Conservation (phyloP, 441 rosid genomes). For the Adansonia gregorii region DNA sequence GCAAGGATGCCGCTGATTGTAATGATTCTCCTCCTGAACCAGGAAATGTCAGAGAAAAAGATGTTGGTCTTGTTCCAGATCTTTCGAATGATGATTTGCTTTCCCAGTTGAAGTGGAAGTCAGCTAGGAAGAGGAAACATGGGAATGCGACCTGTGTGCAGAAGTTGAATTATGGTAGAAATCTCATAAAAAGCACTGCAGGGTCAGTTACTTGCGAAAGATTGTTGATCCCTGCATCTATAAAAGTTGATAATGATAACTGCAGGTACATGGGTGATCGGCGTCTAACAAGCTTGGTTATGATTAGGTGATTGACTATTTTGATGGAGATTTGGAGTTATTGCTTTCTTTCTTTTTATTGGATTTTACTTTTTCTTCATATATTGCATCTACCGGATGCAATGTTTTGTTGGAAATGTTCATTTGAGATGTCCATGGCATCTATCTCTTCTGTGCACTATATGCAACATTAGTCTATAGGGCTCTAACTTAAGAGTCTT, state of each 20-base stretch:
- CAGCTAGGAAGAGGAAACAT: slow-evolving; percentile 61
- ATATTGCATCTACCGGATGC: slow-evolving; percentile 44
- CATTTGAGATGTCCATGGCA: slow-evolving; percentile 32
- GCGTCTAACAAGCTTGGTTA: slow-evolving; percentile 55
- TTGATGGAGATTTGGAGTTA: slow-evolving; percentile 13
- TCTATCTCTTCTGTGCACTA: slow-evolving; percentile 30
- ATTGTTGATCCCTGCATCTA: slow-evolving; percentile 35
- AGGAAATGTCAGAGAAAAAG: slow-evolving; percentile 31
- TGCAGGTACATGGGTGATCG: slow-evolving; percentile 61
- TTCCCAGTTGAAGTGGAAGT: slow-evolving; percentile 62
- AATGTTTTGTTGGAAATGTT: slow-evolving; percentile 11
- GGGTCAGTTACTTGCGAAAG: slow-evolving; percentile 29
- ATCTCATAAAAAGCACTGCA: slow-evolving; percentile 23
- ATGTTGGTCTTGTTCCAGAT: slow-evolving; percentile 44
- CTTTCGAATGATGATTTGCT: slow-evolving; percentile 58
- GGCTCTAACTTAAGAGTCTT: slow-evolving; percentile 22
- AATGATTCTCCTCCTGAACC: slow-evolving; percentile 31
- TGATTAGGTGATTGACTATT: slow-evolving; percentile 56
- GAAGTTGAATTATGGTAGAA: slow-evolving; percentile 31
- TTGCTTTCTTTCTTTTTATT: background rate
- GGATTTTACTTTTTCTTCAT: background rate
- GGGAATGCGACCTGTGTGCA: slow-evolving; percentile 36
- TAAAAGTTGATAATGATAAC: slow-evolving; percentile 63
- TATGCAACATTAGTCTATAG: slow-evolving; percentile 33
- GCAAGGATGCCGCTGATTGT: slow-evolving; percentile 30